Evolutionary conservation across 176 grass and related monocot species (phyloP), one percentile per base, ranked within the genome.

Genomic region (Puya raimondii): DNA sequence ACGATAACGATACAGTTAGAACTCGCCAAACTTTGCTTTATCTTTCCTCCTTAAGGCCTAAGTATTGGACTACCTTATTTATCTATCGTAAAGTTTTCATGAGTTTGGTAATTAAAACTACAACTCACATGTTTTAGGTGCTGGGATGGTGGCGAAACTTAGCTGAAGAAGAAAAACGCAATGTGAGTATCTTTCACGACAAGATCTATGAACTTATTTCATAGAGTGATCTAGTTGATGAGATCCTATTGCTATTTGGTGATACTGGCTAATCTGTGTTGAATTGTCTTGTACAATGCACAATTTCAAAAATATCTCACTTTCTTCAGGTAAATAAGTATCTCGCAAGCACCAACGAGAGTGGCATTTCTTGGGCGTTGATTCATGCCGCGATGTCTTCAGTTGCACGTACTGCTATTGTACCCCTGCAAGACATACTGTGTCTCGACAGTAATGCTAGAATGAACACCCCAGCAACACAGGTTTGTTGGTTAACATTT

Each of bases 1-100:
- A 96, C 79, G 92, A 96, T 68, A 96, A 96, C 64, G 88, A 96
- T 65, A 96, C 92, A 29, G 92, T 96, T 67, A 83, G 82, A 80
- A 67, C 18, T 14, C 63, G 2, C 10, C 33, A 27, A 70, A 48
- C 11, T 75, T 52, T 69, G 10, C 66, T 42, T 21, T 49, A 12
- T 15, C n/a, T 18, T 58, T 48, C 2, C 27, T 13, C 12, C 21
- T 67, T 48, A 23, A 51, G 54, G 49, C 16, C 16, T 56, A 13
- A 56, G 4, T 56, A 14, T 1, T 56, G 2, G 52, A 56, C 2
- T 17, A 16, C n/a, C 53, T 57, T 17, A 57, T 57, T 57, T 57
- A 16, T 57, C 53, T 57, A 16, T 57, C 53, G 17, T 17, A 16
- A 17, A 57, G 8, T 17, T 8, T 57, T 8, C n/a, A 17, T 9